Base-by-base conservation (phyloP, 495 filamentous ascomycete species). In the Copromyces sp. region DNA sequence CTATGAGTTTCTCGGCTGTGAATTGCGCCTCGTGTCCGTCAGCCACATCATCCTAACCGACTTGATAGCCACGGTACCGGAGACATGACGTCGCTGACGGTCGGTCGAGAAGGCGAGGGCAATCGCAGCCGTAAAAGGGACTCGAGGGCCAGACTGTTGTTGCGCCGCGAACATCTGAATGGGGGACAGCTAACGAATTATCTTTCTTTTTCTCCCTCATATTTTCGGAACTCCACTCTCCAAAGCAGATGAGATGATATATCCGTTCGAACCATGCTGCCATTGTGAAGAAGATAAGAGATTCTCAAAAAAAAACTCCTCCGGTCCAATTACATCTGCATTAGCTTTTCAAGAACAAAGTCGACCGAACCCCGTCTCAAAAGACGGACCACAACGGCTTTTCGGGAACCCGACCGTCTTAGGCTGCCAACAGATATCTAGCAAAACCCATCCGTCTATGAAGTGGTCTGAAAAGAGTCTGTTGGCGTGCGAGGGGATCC, bases 281-380 rank as follows among this genome's bases (percentile, higher is more conserved):
- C 29, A 72, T 70, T n/a, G 68, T 39, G 47, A 61, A 42, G 59
- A 71, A 73, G 68, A 70, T 69, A 77, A 38, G 74, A 71, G 68
- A 74, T 73, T 71, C 68, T 71, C 69, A 70, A 74, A 70, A 74
- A 70, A 74, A 75, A 77, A 35, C 53, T 74, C 75, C 78, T 77
- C 79, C 72, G 74, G 80, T 77, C 81, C 78, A 81, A 79, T 76
- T 79, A 81, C 79, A 76, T 78, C 78, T 79, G 75, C 80, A 44
- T 74, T 73, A 75, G 74, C 76, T 81, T 75, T 84, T 83, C 78
- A 80, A 79, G 77, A 83, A 81, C 78, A 71, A 65, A 32, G 71
- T 74, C 75, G 71, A 77, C 74, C 75, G 53, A 70, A 74, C 69
- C 73, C 70, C 72, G 76, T 74, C 73, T 68, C 70, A 75, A 71